Evolutionary conservation across 257 asterid genomes (phyloP).

Genomic region (Penstemon davidsonii): DNA sequence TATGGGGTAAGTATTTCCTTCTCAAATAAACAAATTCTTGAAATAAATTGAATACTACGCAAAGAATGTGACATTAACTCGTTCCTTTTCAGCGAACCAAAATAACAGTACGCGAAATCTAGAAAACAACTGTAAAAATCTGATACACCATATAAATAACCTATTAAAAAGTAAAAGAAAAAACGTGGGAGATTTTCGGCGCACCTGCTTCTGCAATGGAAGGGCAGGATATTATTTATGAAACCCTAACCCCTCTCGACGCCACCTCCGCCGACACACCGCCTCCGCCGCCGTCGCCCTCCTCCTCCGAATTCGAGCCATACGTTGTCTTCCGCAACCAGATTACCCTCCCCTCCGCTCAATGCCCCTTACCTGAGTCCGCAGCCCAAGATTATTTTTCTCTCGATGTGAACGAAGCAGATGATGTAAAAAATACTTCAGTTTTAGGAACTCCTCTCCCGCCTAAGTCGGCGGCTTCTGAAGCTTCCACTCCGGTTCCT

Average conservation of each 20-base stretch:
- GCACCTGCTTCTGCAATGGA: conserved; percentile 43
- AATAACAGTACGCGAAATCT: neutral
- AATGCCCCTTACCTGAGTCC: conserved; percentile 50
- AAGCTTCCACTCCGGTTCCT: conserved; percentile 33
- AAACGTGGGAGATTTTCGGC: neutral
- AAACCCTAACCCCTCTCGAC: conserved; percentile 66
- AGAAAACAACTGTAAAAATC: neutral
- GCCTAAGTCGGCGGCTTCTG: conserved; percentile 23
- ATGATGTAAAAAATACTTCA: conserved; percentile 20
- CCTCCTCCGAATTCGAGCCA: conserved; percentile 44
- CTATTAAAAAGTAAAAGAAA: neutral
- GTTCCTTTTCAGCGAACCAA: neutral
- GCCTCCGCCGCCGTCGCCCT: conserved; percentile 29
- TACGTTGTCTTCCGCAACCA: conserved; percentile 71
- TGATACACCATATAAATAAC: neutral
- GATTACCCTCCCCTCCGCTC: conserved; percentile 41
- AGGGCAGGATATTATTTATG: conserved; percentile 46
- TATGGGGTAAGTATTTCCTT: too few species aligned
- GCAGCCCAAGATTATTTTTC: conserved; percentile 77
- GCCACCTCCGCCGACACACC: conserved; percentile 24
- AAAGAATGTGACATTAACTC: neutral
- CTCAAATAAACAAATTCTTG: too few species aligned
- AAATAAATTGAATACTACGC: too few species aligned
- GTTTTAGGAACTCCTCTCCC: conserved; percentile 23
- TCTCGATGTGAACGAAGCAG: conserved; percentile 57